Conservation (phyloP, 1,284 basidiomycete species). For the Ceratobasidium sp. region DNA sequence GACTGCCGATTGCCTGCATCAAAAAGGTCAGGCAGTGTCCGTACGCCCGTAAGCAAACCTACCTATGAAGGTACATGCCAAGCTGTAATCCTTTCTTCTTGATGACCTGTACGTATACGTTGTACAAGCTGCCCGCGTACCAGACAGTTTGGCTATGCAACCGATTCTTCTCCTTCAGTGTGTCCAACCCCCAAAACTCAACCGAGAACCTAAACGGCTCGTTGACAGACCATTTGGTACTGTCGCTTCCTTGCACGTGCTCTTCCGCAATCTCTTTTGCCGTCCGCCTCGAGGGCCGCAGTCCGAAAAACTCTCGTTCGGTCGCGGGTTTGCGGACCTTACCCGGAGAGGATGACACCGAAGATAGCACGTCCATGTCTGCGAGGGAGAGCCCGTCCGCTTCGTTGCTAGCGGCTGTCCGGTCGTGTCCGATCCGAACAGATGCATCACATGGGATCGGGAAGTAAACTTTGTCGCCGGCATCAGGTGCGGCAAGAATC, state of each 20-base stretch:
- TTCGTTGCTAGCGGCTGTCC: constrained; percentile 54
- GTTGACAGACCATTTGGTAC: constrained; percentile 49
- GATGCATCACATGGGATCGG: constrained; percentile 80
- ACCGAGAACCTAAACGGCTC: constrained; percentile 78
- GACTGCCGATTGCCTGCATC: constrained; percentile 70
- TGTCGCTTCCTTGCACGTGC: constrained; percentile 20
- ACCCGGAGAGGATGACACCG: constrained; percentile 23
- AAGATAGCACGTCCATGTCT: constrained; percentile 29
- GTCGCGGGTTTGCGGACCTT: constrained; percentile 47
- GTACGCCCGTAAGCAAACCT: not conserved
- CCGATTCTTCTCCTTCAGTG: constrained; percentile 82
- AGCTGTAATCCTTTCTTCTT: constrained; percentile 79
- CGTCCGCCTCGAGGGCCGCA: constrained; percentile 46
- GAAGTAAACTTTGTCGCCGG: constrained; percentile 60
- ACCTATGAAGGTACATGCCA: constrained; percentile 83
- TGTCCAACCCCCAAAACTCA: constrained; percentile 89
- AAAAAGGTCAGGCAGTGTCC: not conserved
- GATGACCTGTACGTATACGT: constrained; percentile 87
- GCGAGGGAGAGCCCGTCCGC: constrained; percentile 48
- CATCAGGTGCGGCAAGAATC: constrained; percentile 52
- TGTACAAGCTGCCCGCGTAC: constrained; percentile 81
- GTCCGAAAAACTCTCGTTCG: constrained; percentile 53
- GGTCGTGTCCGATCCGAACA: constrained; percentile 76
- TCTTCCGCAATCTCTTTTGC: constrained; percentile 45
- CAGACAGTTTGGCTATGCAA: constrained; percentile 78